Percentiles rank a stretch among this genome's conserved stretches.
These are phyloP conservation scores for Carex myosuroides DNA, from an alignment of 176 grass and related monocot genomes.

Conservation along the genomic window DNA sequence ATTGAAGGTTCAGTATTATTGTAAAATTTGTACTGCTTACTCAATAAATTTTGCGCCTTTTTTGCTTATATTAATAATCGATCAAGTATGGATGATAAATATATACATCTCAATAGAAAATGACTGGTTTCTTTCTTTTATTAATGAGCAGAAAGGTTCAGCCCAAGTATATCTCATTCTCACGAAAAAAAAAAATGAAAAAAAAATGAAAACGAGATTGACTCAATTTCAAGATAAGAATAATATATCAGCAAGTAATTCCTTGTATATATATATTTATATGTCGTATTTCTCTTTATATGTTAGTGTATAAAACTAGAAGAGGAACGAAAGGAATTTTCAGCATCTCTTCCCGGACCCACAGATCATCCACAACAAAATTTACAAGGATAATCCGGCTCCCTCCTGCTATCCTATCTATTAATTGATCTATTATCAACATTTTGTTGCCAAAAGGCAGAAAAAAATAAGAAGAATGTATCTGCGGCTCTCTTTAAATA, in stretches of 20 bases:
- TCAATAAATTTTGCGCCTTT: background rate
- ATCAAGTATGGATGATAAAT: background rate
- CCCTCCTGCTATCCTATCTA: background rate
- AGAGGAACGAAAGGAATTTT: background rate
- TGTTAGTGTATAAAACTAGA: background rate
- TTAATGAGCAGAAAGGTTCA: background rate
- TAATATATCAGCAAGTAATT: background rate
- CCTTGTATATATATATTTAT: background rate
- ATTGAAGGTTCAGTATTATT: background rate
- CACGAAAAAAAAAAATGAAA: background rate
- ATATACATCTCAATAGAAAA: background rate
- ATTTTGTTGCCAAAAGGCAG: background rate
- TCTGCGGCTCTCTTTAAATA: conserved; percentile 20
- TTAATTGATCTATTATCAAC: background rate
- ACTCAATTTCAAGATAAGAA: background rate
- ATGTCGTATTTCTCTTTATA: background rate
- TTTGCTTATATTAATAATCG: background rate
- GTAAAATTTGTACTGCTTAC: background rate
- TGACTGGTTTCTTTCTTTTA: background rate
- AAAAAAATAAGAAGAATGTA: background rate
- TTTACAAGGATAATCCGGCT: conserved; percentile 13
- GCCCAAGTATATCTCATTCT: background rate
- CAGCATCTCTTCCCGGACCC: background rate
- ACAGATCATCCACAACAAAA: conserved; percentile 5
- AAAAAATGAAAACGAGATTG: background rate